phyloP scores from a whole-genome alignment of 768 basidiomycete species.

The Crassisporium funariophilum region DNA sequence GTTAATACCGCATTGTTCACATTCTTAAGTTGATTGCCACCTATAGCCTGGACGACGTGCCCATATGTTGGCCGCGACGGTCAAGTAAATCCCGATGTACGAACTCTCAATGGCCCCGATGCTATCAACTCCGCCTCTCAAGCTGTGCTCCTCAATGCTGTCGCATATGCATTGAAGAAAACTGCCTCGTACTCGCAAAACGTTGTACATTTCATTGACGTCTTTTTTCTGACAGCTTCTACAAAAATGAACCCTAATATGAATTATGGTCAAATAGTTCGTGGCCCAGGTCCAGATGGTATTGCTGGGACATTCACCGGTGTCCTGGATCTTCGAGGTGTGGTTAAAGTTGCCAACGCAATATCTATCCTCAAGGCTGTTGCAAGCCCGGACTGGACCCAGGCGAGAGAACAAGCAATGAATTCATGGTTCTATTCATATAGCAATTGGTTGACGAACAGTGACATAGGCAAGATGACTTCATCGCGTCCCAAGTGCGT shows the following conservation, averaged over 20 bases:
- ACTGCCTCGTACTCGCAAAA: conserved; percentile 36
- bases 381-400: conserved; percentile 44
- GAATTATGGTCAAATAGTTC: neutral
- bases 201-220: conserved; percentile 13
- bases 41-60: conserved; percentile 41
- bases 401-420: conserved; percentile 40
- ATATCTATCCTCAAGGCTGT: conserved; percentile 42
- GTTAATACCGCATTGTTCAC: neutral
- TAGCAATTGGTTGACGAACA: conserved; percentile 45
- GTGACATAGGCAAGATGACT: conserved; percentile 42
- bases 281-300: conserved; percentile 37
- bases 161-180: conserved; percentile 40
- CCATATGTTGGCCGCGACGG: conserved; percentile 54
- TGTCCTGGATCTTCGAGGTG: conserved; percentile 51
- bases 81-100: conserved; percentile 56
- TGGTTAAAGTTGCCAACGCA: conserved; percentile 51
- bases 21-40: neutral
- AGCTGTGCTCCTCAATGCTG: conserved; percentile 45
- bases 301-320: conserved; percentile 54
- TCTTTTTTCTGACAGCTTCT: neutral
- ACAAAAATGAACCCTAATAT: neutral
- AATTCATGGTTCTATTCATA: conserved; percentile 45
- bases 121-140: conserved; percentile 45
- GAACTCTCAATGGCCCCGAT: conserved; percentile 41
- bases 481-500: conserved; percentile 51